These are phyloP conservation scores for Mycena olivaceomarginata DNA, from an alignment of 768 basidiomycete species.

Conservation along the genomic window DNA sequence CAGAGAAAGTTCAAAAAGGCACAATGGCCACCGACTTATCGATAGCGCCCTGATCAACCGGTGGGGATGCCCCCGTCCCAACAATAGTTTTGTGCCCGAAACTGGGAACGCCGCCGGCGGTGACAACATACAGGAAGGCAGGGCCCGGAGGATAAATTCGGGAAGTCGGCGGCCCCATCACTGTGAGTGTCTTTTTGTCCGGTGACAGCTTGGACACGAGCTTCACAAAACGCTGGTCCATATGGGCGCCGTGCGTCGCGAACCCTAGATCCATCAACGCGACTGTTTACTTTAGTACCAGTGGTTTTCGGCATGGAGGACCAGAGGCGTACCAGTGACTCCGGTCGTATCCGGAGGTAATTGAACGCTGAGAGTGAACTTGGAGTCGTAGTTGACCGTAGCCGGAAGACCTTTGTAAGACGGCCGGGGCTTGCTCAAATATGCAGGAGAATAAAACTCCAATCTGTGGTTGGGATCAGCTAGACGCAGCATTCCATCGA, in stretches of 20 bases:
- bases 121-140: constrained; percentile 37
- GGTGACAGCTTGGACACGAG: neutral
- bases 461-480: constrained; percentile 12
- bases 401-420: neutral
- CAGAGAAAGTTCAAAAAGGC: constrained; percentile 14
- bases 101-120: constrained; percentile 32
- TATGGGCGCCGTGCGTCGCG: neutral
- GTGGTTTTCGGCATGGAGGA: constrained; percentile 8
- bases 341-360: neutral
- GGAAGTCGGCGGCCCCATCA: constrained; percentile 33
- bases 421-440: neutral
- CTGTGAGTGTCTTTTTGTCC: constrained; percentile 31
- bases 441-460: constrained; percentile 17
- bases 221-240: neutral
- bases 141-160: constrained; percentile 40
- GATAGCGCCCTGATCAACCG: constrained; percentile 36
- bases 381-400: neutral
- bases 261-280: constrained; percentile 11
- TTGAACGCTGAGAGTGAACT: neutral
- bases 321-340: constrained; percentile 18
- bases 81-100: constrained; percentile 34
- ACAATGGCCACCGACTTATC: constrained; percentile 24
- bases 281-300: constrained; percentile 26
- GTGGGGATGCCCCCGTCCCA: neutral
- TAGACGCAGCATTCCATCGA: constrained; percentile 6